Percentiles rank a stretch among this genome's conserved stretches.
phyloP scores from a whole-genome alignment of 1,139 yeast species.

The Saccharomyces hybrid region DNA sequence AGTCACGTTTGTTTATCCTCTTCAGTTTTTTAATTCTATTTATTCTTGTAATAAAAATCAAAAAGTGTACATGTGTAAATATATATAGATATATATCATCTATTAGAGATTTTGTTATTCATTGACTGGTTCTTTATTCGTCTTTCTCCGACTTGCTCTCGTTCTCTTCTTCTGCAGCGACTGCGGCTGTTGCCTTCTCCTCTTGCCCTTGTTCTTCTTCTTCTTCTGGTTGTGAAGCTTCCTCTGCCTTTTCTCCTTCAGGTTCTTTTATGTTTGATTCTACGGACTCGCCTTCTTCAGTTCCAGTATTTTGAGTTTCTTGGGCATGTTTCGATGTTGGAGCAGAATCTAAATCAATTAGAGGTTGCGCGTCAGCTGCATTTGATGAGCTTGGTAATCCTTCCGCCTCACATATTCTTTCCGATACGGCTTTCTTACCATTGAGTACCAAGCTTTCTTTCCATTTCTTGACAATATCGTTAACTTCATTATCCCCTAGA shows the following conservation, averaged over 20 bases:
- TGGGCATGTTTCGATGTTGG: conserved; percentile 12
- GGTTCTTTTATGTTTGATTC: neutral
- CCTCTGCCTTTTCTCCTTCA: conserved; percentile 10
- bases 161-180: conserved; percentile 4
- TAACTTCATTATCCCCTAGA: conserved; percentile 39
- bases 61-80: neutral
- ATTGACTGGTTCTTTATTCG: conserved; percentile 14
- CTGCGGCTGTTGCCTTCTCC: conserved; percentile 1
- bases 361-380: conserved; percentile 24
- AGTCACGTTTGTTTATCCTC: neutral
- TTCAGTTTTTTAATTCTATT: neutral
- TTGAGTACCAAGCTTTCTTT: conserved; percentile 44
- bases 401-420: conserved; percentile 44
- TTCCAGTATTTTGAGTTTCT: conserved; percentile 10
- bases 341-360: conserved; percentile 32
- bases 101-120: conserved; percentile 12
- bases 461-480: conserved; percentile 55
- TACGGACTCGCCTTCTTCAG: neutral
- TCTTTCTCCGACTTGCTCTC: conserved; percentile 17
- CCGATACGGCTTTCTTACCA: conserved; percentile 55
- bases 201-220: neutral
- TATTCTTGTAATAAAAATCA: too few relatives aligned
- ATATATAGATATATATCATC: neutral
- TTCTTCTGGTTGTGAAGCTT: conserved; percentile 16
- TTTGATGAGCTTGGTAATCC: conserved; percentile 22